Conservation (phyloP, 2,329 filamentous ascomycete genomes). For the Botrytis hyacinthi region DNA sequence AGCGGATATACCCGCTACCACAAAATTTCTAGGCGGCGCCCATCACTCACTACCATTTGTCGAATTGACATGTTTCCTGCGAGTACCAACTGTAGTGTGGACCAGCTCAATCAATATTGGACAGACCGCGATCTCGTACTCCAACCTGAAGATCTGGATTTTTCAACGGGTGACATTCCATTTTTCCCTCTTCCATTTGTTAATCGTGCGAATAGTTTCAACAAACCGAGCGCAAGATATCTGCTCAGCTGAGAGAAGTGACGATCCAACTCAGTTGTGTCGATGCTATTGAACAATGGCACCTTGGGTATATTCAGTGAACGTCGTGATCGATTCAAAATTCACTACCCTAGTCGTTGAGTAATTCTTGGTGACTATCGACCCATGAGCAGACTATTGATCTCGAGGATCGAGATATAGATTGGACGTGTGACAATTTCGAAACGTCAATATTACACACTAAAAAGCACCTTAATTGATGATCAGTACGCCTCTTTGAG, state of each 20-base stretch:
- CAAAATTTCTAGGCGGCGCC: slow-evolving; percentile 14
- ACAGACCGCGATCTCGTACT: slow-evolving; percentile 17
- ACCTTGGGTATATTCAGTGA: background rate
- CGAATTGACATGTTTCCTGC: slow-evolving; percentile 5
- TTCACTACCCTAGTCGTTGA: slow-evolving; percentile 3
- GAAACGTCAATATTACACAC: slow-evolving; percentile 23
- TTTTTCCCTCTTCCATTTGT: background rate
- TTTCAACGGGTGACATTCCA: slow-evolving; percentile 12
- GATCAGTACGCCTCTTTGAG: slow-evolving; percentile 16
- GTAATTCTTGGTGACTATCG: background rate
- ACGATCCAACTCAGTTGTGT: background rate
- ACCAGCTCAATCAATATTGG: slow-evolving; percentile 12
- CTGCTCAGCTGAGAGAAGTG: slow-evolving; percentile 3
- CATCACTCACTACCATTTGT: slow-evolving; percentile 15
- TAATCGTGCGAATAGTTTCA: background rate
- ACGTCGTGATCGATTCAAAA: slow-evolving; percentile 5
- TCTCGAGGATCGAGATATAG: slow-evolving; percentile 19
- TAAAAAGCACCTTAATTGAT: slow-evolving; percentile 17
- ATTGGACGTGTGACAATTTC: slow-evolving; percentile 19
- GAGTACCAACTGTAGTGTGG: slow-evolving; percentile 17
- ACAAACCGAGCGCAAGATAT: slow-evolving; percentile 16
- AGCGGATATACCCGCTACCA: slow-evolving; percentile 21
- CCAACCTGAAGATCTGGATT: slow-evolving; percentile 9
- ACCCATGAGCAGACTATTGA: slow-evolving; percentile 21
- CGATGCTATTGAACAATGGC: background rate